Base-by-base conservation (phyloP, 768 basidiomycete genomes). In the Leccinum pellstonianum region DNA sequence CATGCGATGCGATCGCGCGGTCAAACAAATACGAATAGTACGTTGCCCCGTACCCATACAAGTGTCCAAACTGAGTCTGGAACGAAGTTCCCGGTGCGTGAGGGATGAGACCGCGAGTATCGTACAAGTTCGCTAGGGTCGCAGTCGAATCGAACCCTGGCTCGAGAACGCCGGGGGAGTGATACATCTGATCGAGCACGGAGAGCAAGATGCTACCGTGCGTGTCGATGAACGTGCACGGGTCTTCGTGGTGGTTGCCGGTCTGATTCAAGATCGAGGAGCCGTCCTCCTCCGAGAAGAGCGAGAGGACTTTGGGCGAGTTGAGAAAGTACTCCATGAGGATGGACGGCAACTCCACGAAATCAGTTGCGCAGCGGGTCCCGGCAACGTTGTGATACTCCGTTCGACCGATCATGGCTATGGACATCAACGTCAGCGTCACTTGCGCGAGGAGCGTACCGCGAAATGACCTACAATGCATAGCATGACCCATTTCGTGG, bases 401-500 rank as follows among this genome's bases (percentile, higher is more conserved):
- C 8, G 95, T 98, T 50, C 92, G 83, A 48, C 96, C 96, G 62
- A 98, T 88, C 97, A 99, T 99, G 1, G 97, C 96, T 98, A 65
- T 19, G 12, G 27, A 31, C 56, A 37, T 52, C 56, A 57, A 38
- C 61, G 53, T 59, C 5, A 57, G 35, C 49, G n/a, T 37, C 55
- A 31, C 17, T 49, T 15, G 23, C 62, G 33, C 56, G 21, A 54
- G 49, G 47, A 27, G 54, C 43, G 35, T 31, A 27, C 19, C 38
- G 56, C 19, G 15, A 64, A 46, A 12, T 17, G 15, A 80, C 94
- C 81, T 68, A 98, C 97, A 99, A 72, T 99, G 97, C 85, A 99
- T 94, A 11, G 97, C 97, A 76, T 99, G 97, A 1, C 97, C 97
- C 94, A 98, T 97, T 76, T 99, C 97, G 67, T 99, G 97, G 76